A percentile compares a stretch with the other conserved stretches of the same genome.
These are phyloP conservation scores for Austropuccinia psidii DNA, from an alignment of 1,284 basidiomycete genomes.

Conservation along the genomic window DNA sequence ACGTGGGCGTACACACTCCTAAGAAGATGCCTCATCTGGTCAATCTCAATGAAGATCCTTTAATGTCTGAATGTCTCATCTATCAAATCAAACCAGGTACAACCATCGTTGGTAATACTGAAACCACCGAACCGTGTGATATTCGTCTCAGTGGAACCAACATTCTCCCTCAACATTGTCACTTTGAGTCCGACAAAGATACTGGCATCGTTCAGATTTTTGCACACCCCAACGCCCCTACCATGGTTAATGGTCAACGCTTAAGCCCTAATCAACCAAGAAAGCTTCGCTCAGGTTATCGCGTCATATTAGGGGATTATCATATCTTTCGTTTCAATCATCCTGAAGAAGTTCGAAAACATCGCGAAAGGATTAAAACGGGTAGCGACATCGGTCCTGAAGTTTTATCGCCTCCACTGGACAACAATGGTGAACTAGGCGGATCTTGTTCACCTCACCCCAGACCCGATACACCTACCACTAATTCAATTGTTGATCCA, in stretches of 20 bases:
- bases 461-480: conserved; percentile 65
- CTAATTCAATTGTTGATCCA: conserved; percentile 50
- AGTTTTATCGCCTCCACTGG: conserved; percentile 42
- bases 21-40: conserved; percentile 96
- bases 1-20: conserved; percentile 93
- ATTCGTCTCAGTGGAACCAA: conserved; percentile 88
- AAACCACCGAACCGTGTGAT: conserved; percentile 68
- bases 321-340: conserved; percentile 98
- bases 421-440: conserved; percentile 37
- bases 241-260: conserved; percentile 88
- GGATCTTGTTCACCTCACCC: conserved; percentile 49
- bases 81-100: conserved; percentile 87
- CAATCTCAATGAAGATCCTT: conserved; percentile 57
- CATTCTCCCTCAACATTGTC: conserved; percentile 84
- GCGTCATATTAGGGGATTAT: conserved; percentile 92
- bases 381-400: conserved; percentile 55
- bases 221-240: conserved; percentile 68
- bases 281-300: conserved; percentile 81
- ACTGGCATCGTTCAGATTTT: conserved; percentile 64
- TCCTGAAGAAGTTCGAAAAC: conserved; percentile 85
- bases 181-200: conserved; percentile 76
- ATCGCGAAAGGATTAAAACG: conserved; percentile 64
- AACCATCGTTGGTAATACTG: conserved; percentile 74
- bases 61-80: conserved; percentile 55
- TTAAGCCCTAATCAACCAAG: conserved; percentile 56